Evolutionary conservation across 768 basidiomycete genomes (phyloP).

Genomic region (Leucocoprinus sp.): DNA sequence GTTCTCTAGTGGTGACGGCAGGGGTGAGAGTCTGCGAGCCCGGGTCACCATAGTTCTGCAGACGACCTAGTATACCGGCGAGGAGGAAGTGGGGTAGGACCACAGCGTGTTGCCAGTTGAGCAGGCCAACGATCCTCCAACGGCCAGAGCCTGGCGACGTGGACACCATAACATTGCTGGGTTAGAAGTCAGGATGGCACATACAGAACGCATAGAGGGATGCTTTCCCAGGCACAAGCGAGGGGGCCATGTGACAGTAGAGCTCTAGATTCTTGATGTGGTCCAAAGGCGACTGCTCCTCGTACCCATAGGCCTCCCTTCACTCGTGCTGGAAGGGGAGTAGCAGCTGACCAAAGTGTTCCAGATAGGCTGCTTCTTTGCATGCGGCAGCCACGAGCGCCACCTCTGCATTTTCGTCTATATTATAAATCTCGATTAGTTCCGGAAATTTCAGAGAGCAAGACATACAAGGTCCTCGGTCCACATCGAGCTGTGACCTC

Average conservation of each 20-base stretch:
- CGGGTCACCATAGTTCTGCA: slow-evolving; percentile 40
- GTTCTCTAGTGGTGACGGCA: slow-evolving; percentile 37
- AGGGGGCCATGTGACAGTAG: slow-evolving; percentile 38
- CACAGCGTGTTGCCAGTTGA: slow-evolving; percentile 48
- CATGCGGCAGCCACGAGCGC: slow-evolving; percentile 30
- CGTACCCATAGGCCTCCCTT: slow-evolving; percentile 36
- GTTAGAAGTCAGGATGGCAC: slow-evolving; percentile 44
- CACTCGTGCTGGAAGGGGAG: slow-evolving; percentile 32
- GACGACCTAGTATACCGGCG: slow-evolving; percentile 30
- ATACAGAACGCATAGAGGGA: slow-evolving; percentile 35
- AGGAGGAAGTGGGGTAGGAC: slow-evolving; percentile 45
- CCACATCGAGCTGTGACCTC: slow-evolving; percentile 38
- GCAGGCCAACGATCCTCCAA: slow-evolving; percentile 30
- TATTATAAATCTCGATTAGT: slow-evolving; percentile 21
- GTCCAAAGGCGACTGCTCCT: slow-evolving; percentile 31
- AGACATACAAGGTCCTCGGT: slow-evolving; percentile 44
- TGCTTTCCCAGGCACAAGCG: slow-evolving; percentile 32
- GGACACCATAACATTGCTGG: slow-evolving; percentile 38
- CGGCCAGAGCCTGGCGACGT: slow-evolving; percentile 32
- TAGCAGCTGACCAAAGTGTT: slow-evolving; percentile 37
- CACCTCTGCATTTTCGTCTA: slow-evolving; percentile 36
- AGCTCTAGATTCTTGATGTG: slow-evolving; percentile 40
- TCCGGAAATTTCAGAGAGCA: slow-evolving; percentile 18
- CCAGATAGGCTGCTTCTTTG: slow-evolving; percentile 41
- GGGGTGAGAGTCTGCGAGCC: slow-evolving; percentile 27